Conservation (phyloP, 1,284 basidiomycete genomes). For the Clitocybe nebularis region DNA sequence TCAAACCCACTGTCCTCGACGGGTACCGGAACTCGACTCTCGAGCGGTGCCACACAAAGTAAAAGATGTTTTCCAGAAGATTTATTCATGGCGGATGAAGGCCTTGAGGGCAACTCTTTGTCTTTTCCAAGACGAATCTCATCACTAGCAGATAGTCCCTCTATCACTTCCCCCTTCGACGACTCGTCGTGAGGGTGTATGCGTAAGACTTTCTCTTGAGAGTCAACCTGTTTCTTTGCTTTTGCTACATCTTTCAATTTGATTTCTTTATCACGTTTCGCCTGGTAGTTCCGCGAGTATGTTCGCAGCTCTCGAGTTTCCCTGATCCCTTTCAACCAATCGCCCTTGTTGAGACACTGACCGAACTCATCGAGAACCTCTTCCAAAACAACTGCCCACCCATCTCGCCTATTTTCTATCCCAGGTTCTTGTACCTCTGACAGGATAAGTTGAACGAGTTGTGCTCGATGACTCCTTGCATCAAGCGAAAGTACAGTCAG, state of each 20-base stretch:
- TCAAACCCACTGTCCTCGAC: conserved; percentile 39
- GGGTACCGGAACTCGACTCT: conserved; percentile 25
- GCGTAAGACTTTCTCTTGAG: neutral
- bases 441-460: conserved; percentile 35
- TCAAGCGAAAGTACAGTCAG: conserved; percentile 29
- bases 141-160: neutral
- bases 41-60: conserved; percentile 41
- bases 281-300: neutral
- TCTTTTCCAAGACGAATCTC: too few species aligned
- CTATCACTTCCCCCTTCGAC: neutral
- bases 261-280: neutral
- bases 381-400: conserved; percentile 34
- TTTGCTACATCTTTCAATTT: conserved; percentile 8
- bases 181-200: too few species aligned
- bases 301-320: conserved; percentile 5
- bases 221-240: neutral
- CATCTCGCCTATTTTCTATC: conserved; percentile 25
- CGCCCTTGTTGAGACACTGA: conserved; percentile 3
- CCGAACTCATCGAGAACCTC: conserved; percentile 20
- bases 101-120: neutral
- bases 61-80: conserved; percentile 42
- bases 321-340: conserved; percentile 13
- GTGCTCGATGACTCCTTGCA: conserved; percentile 33
- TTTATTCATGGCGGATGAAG: conserved; percentile 12
- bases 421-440: conserved; percentile 28